Evolutionary conservation across 805 yeast species (phyloP), one percentile per base, ranked within the genome.

Genomic region (Saccharomycopsis selenospora): DNA sequence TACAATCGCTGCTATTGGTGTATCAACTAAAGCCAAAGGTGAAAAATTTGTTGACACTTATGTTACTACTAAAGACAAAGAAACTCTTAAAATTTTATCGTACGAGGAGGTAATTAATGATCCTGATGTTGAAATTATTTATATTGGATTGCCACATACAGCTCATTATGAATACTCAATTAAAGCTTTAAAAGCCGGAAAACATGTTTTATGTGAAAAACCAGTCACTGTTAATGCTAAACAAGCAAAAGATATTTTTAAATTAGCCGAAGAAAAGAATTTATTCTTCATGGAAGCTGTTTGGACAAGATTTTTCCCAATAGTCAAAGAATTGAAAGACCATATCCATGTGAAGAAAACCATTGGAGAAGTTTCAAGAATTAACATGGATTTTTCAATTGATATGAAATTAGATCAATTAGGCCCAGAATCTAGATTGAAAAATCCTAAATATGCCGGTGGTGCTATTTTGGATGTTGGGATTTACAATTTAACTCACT

Each of bases 381-480:
- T 76, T 27, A 55, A 56, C 49, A 65, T 68, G 17, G 79, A 77
- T 55, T 69, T 73, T 55, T 62, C 72, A 4, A 64, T 59, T 49
- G 62, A 65, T 53, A 61, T 64, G 17, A 66, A 64, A 43, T 50
- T 68, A n/a, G 65, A 59, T 17, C 54, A 59, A 18, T 50, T 66
- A 40, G 67, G 70, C 2, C 52, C 55, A 6, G 56, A 53, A 14
- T 64, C 69, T 1, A 60, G 81, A 43, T 56, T 74, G 48, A 62
- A 72, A 48, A 69, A 72, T 57, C 71, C 68, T 3, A 59, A 61
- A 14, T 66, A 75, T 42, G 82, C 77, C 3, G 84, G 78, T 11
- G 82, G 84, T 20, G 73, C 79, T 0, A 57, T 77, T 42, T 67
- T 77, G 54, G 83, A 78, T 57, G 64, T 77, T 48, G 81, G 82